Evolutionary conservation across 1,284 basidiomycete species (phyloP), one percentile per base, ranked within the genome.

Genomic region (Mycosarcoma mackinlayi): DNA sequence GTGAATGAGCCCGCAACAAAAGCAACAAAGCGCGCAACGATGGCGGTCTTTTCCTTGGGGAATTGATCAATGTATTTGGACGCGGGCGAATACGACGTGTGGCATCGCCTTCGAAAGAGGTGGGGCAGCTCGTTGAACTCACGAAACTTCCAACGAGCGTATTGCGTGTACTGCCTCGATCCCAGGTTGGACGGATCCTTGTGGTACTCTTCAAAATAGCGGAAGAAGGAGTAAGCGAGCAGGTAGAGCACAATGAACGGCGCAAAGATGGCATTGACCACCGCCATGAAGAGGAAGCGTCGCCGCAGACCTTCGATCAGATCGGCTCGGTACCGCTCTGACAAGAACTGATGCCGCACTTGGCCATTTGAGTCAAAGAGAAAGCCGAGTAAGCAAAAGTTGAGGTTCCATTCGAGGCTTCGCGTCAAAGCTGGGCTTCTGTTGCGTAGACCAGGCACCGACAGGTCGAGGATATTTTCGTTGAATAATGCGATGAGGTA

Each of bases 101-200:
- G 89, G 48, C 97, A 86, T 50, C 95, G 87, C 39, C 92, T 86
- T 35, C 89, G 87, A 82, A 98, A 98, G 30, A 95, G 86, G 83
- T 98, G 95, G 0, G 93, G 92, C 5, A 99, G 86, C 82, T 99
- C 95, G 83, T 98, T 99, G 86, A 97, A 99, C 83, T 98, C 96
- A 63, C 96, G 88, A 80, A 98, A 98, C 82, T 97, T 98, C 96
- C 96, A 99, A 71, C 92, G 90, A 0, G 94, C 95, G 71, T 92
- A 94, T 1, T 90, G 91, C 0, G 95, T 98, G 79, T 98, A 99
- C 68, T 92, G 89, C 34, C 96, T 88, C 4, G 91, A 90, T 23
- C 94, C 92, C 45, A 98, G 92, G 0, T 91, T 91, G 0, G 94
- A 95, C 1, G 95, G 95, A 79, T 98, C 93, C 84, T 97, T 94